Conservation (phyloP, 2,329 filamentous ascomycete genomes). For the Tolypocladium ovalisporum region DNA sequence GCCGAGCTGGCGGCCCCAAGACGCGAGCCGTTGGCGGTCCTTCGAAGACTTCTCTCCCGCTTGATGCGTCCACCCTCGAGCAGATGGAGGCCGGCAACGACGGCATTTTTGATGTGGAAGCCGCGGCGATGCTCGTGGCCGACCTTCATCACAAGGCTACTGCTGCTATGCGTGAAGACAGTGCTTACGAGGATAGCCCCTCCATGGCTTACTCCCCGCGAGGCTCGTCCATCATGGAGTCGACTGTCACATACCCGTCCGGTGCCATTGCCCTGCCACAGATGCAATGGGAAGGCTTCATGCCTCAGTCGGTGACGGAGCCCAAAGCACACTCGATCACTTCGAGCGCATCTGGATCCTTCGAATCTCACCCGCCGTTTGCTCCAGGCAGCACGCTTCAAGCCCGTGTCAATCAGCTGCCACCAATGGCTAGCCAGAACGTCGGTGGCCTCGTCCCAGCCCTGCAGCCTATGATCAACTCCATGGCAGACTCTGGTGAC, state of each 20-base stretch:
- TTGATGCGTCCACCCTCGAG: slow-evolving; percentile 80
- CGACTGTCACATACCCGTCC: slow-evolving; percentile 64
- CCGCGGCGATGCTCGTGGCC: slow-evolving; percentile 96
- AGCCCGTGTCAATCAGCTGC: slow-evolving; percentile 50
- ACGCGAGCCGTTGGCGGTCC: slow-evolving; percentile 51
- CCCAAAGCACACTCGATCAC: slow-evolving; percentile 66
- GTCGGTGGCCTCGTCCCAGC: slow-evolving; percentile 51
- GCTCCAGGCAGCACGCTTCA: slow-evolving; percentile 45
- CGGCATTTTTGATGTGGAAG: slow-evolving; percentile 89
- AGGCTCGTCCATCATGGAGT: slow-evolving; percentile 62
- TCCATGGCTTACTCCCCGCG: slow-evolving; percentile 65
- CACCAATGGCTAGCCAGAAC: slow-evolving; percentile 56
- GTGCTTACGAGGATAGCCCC: slow-evolving; percentile 44
- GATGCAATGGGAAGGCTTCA: slow-evolving; percentile 85
- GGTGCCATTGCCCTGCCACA: slow-evolving; percentile 74
- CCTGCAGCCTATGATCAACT: slow-evolving; percentile 62
- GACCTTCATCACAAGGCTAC: slow-evolving; percentile 95
- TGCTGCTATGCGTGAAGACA: slow-evolving; percentile 50
- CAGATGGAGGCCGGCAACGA: slow-evolving; percentile 88
- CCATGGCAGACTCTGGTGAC: slow-evolving; percentile 56
- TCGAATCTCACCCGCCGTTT: slow-evolving; percentile 57
- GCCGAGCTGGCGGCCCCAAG: slow-evolving; percentile 62
- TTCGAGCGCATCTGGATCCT: slow-evolving; percentile 53
- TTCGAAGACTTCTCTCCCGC: slow-evolving; percentile 64
- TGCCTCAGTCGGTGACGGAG: slow-evolving; percentile 59